A percentile compares a stretch with the other conserved stretches of the same genome.
phyloP scores from a whole-genome alignment of 2,329 filamentous ascomycete species.

The Metarhizium album region DNA sequence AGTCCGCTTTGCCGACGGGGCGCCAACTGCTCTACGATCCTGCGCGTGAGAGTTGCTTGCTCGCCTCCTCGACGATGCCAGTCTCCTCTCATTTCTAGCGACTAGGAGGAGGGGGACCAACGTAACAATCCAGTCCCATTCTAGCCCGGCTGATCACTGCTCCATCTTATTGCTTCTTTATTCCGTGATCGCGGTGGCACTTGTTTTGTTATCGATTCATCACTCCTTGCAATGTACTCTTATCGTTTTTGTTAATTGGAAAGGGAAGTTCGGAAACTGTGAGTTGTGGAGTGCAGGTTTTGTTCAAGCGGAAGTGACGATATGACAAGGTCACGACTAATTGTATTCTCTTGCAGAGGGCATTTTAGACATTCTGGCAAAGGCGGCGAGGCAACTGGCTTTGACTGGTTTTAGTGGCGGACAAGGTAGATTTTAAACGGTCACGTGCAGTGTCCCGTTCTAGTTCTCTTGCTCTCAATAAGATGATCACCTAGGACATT shows the following conservation, averaged over 20 bases:
- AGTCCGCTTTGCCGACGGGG: constrained; percentile 31
- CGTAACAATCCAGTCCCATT: not conserved
- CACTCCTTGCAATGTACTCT: constrained; percentile 6
- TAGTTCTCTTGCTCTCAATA: not conserved
- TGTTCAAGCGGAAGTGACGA: constrained; percentile 19
- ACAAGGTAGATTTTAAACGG: constrained; percentile 2
- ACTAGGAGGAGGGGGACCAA: not conserved
- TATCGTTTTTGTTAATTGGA: not conserved
- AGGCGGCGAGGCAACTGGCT: constrained; percentile 1
- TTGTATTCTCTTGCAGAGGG: constrained; percentile 13
- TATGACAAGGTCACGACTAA: constrained; percentile 20
- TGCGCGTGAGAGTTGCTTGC: constrained; percentile 24
- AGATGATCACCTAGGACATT: not conserved
- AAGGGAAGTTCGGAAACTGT: not conserved
- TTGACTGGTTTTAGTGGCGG: not conserved
- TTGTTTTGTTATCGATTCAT: not conserved
- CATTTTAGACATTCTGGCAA: constrained; percentile 2
- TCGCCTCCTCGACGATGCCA: not conserved
- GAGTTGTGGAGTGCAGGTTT: constrained; percentile 13
- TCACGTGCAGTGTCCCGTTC: constrained; percentile 1
- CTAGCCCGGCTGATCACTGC: not conserved
- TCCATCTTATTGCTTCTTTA: not conserved
- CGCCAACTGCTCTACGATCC: constrained; percentile 25
- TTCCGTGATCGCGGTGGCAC: not conserved
- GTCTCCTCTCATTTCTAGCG: not conserved